Conservation (phyloP, 768 basidiomycete genomes). For the Termitomyces sp. region DNA sequence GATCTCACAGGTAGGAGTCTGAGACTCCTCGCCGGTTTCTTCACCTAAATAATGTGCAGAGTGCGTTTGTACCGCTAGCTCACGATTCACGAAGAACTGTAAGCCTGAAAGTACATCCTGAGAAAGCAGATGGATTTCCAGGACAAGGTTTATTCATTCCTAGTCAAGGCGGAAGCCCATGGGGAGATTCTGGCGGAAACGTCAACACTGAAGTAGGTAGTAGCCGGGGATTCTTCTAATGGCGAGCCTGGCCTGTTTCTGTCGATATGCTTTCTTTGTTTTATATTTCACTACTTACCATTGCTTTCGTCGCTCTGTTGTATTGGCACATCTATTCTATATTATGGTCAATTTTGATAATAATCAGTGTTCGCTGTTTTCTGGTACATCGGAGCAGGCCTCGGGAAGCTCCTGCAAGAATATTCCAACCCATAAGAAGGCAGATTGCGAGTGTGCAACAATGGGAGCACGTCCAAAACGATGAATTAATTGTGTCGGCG, state of each 20-base stretch:
- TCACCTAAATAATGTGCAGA: conserved; percentile 9
- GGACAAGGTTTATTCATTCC: conserved; percentile 14
- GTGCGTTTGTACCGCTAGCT: conserved; percentile 14
- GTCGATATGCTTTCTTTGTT: conserved; percentile 1
- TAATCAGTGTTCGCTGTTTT: background rate
- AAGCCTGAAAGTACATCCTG: conserved; percentile 18
- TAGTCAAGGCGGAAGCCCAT: background rate
- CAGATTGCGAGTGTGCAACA: too few relatives aligned
- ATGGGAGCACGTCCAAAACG: too few relatives aligned
- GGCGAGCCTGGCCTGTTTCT: conserved; percentile 1
- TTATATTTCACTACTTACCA: background rate
- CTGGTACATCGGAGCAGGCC: background rate
- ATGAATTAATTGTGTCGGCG: too few relatives aligned
- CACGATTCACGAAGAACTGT: conserved; percentile 22
- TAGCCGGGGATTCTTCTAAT: conserved; percentile 5
- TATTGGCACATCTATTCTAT: background rate
- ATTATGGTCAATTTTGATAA: background rate
- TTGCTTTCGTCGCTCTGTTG: conserved; percentile 12
- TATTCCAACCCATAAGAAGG: too few relatives aligned
- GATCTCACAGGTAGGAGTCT: conserved; percentile 7
- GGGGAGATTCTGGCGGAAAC: conserved; percentile 5
- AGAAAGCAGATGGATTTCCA: conserved; percentile 6
- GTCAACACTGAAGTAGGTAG: conserved; percentile 4
- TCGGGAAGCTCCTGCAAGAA: too few relatives aligned
- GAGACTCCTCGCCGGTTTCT: background rate